Evolutionary conservation across 257 asterid genomes (phyloP).

Genomic region (Scutellaria minor): DNA sequence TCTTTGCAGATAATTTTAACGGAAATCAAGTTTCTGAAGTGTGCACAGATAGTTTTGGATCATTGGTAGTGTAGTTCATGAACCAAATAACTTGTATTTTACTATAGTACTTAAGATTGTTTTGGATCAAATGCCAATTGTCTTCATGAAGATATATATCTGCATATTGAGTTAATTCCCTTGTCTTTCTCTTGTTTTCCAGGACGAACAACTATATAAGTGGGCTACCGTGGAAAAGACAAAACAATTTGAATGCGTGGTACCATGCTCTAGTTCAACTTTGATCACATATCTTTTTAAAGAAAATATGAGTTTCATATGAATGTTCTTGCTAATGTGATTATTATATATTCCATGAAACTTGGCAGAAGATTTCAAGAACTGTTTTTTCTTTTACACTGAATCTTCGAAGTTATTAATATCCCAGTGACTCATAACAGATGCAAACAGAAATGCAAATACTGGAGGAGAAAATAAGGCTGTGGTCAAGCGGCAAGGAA

Average conservation of each 20-base stretch:
- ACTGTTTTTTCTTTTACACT: background rate
- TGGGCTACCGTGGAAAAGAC: slow-evolving; percentile 46
- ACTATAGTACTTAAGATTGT: background rate
- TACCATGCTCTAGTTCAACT: slow-evolving; percentile 22
- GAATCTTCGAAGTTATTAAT: background rate
- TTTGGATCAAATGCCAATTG: background rate
- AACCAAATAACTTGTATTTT: background rate
- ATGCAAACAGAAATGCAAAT: slow-evolving; percentile 54
- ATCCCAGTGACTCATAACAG: slow-evolving; percentile 5
- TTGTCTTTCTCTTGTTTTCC: slow-evolving; percentile 24
- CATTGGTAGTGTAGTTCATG: slow-evolving; percentile 38
- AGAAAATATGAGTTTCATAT: slow-evolving; percentile 11
- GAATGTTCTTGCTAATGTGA: background rate
- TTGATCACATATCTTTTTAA: background rate
- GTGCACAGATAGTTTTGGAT: slow-evolving; percentile 39
- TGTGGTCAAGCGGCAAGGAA: slow-evolving; percentile 75
- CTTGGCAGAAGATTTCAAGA: background rate
- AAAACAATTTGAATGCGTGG: slow-evolving; percentile 43
- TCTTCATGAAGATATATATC: background rate
- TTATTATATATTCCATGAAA: background rate
- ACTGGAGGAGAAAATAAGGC: slow-evolving; percentile 58
- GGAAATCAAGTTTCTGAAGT: slow-evolving; percentile 47
- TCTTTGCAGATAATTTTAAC: slow-evolving; percentile 39
- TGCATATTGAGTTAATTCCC: slow-evolving; percentile 12
- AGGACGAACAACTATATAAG: slow-evolving; percentile 50